Base-by-base conservation (phyloP, 1,284 basidiomycete species). In the Sanghuangporus baumii region DNA sequence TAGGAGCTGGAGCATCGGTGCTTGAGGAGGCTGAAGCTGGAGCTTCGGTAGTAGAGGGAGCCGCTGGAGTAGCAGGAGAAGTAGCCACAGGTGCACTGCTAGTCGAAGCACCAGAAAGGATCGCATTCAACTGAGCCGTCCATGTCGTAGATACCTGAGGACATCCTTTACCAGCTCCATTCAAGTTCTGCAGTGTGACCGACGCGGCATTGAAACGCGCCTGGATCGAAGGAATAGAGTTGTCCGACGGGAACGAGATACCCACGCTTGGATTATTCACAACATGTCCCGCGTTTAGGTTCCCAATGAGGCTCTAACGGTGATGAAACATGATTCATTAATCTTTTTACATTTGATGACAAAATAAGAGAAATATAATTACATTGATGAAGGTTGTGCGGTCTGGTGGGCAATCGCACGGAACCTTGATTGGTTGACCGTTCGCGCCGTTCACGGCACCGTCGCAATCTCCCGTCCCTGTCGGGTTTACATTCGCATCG, bases 371-470 rank as follows among this genome's bases (percentile, higher is more conserved):
- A n/a, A 37, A 61, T 16, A 68, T 62, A 43, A 16, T 46, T 54
- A 71, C 74, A 47, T 67, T 60, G 67, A 76, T 72, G 71, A 73
- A 78, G 14, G 63, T 62, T 51, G 67, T 68, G 56, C 74, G 74
- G 41, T 66, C 37, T 0, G 77, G 77, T 36, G 77, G 77, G 70
- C 77, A 79, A 40, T 65, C 48, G 69, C 77, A 79, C 0, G 77
- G 77, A 26, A 79, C 69, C 67, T 73, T 72, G 71, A 76, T 70
- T 31, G 74, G 74, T 59, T 72, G 61, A 26, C 74, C 73, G 52
- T 72, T 51, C 1, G 70, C 67, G 16, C 68, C 69, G 37, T 70
- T 68, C 9, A 73, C 68, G 8, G 71, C 70, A 54, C 75, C 75
- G 54, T 76, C 74, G 59, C 75, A 76, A 59, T 74, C 68, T 9